phyloP scores from a whole-genome alignment of 345 rosid species.

The Brassica nigra region DNA sequence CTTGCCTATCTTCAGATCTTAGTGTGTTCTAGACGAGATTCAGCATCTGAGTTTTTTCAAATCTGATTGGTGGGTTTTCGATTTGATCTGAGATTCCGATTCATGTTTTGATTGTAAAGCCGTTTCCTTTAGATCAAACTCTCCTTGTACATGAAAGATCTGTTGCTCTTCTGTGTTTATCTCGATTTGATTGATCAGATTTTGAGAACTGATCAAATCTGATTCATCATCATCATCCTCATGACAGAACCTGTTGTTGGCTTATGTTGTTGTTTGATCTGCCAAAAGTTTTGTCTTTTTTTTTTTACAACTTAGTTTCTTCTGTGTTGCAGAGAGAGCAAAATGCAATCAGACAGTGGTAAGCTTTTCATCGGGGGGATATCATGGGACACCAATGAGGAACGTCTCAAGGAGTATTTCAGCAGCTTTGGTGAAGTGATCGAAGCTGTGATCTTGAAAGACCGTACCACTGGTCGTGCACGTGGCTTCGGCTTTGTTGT shows the following conservation, averaged over 20 bases:
- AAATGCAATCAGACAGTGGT: slow-evolving; percentile 90
- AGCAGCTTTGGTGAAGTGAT: slow-evolving; percentile 84
- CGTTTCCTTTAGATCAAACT: slow-evolving; percentile 11
- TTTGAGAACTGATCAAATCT: background rate
- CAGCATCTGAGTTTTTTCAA: slow-evolving; percentile 58
- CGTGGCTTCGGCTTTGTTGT: slow-evolving; percentile 98
- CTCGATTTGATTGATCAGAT: slow-evolving; percentile 36
- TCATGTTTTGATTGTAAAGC: slow-evolving; percentile 11
- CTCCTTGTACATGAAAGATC: slow-evolving; percentile 54
- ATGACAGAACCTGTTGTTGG: slow-evolving; percentile 10
- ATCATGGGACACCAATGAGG: slow-evolving; percentile 99
- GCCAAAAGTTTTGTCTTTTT: background rate
- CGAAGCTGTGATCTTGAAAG: slow-evolving; percentile 98
- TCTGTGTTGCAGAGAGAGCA: slow-evolving; percentile 45
- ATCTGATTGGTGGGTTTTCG: slow-evolving; percentile 65
- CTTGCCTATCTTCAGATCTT: slow-evolving; percentile 74
- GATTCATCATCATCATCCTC: background rate
- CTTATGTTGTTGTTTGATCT: slow-evolving; percentile 17
- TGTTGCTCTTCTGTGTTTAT: slow-evolving; percentile 25
- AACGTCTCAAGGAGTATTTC: slow-evolving; percentile 90
- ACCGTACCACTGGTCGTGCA: slow-evolving; percentile 96
- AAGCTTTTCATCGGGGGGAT: slow-evolving; percentile 97
- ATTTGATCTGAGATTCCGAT: slow-evolving; percentile 42
- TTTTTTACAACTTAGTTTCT: background rate
- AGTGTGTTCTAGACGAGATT: slow-evolving; percentile 50